These are phyloP conservation scores for Talaromyces nanjingensis DNA, from an alignment of 495 filamentous ascomycete genomes.

Conservation along the genomic window DNA sequence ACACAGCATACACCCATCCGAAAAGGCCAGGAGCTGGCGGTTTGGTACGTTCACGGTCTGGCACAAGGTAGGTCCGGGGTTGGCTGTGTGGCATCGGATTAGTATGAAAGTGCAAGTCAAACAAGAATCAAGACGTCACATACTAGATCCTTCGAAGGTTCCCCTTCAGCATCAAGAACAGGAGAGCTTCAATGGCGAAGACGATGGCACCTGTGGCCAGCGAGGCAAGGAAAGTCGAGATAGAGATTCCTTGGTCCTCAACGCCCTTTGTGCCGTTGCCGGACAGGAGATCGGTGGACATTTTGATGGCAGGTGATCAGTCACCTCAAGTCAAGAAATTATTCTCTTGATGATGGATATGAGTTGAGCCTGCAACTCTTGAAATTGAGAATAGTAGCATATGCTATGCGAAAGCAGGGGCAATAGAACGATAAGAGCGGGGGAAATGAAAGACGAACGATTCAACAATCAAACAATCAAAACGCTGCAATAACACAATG, in stretches of 20 bases:
- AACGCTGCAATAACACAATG: not conserved
- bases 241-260: conserved; percentile 38
- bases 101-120: not conserved
- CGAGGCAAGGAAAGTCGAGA: conserved; percentile 65
- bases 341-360: conserved; percentile 6
- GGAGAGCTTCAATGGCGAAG: conserved; percentile 68
- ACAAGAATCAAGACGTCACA: conserved; percentile 17
- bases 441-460: not conserved
- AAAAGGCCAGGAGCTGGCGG: conserved; percentile 65
- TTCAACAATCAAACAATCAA: not conserved
- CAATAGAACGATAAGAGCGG: not conserved
- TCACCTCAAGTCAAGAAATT: not conserved
- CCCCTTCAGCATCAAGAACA: conserved; percentile 72
- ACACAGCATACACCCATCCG: conserved; percentile 61
- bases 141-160: conserved; percentile 83
- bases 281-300: conserved; percentile 29
- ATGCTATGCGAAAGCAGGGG: not conserved
- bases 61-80: conserved; percentile 86
- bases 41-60: conserved; percentile 73
- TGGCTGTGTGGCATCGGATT: conserved; percentile 40
- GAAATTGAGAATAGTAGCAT: not conserved
- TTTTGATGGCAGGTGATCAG: conserved; percentile 9
- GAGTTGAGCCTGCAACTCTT: conserved; percentile 3
- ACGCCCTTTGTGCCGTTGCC: conserved; percentile 33
- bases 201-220: conserved; percentile 61